These are phyloP conservation scores for Leccinum colubrinum DNA, from an alignment of 1,284 basidiomycete species.

Conservation along the genomic window DNA sequence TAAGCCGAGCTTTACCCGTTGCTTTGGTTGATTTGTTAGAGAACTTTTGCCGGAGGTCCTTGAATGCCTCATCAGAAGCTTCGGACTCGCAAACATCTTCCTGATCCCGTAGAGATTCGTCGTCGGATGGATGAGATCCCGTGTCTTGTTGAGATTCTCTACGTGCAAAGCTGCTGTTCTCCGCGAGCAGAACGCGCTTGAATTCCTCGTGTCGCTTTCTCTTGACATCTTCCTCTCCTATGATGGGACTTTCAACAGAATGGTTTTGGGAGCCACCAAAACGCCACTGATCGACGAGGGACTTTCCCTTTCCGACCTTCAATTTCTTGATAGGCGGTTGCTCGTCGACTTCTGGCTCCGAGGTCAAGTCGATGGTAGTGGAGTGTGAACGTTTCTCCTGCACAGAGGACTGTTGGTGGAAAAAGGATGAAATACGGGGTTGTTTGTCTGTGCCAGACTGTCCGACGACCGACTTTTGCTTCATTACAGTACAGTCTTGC, in stretches of 20 bases:
- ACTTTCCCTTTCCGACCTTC: conserved; percentile 16
- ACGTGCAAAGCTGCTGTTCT: conserved; percentile 37
- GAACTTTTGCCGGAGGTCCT: conserved; percentile 47
- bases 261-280: conserved; percentile 31
- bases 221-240: conserved; percentile 17
- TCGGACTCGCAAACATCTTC: conserved; percentile 34
- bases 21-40: conserved; percentile 37
- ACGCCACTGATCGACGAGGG: conserved; percentile 36
- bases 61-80: conserved; percentile 48
- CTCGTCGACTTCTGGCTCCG: conserved; percentile 35
- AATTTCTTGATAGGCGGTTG: conserved; percentile 40
- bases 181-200: conserved; percentile 52
- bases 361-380: conserved; percentile 55
- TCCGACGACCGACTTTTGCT: conserved; percentile 12
- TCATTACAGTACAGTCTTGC: conserved; percentile 17
- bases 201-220: conserved; percentile 47
- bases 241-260: conserved; percentile 11
- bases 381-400: conserved; percentile 28
- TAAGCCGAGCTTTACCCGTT: conserved; percentile 30
- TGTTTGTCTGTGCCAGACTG: conserved; percentile 29
- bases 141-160: conserved; percentile 6
- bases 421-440: conserved; percentile 56
- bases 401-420: conserved; percentile 35
- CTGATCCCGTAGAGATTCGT: conserved; percentile 25
- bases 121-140: conserved; percentile 13